Evolutionary conservation across 495 filamentous ascomycete genomes (phyloP).

Genomic region (Aspergillus saccharolyticus): DNA sequence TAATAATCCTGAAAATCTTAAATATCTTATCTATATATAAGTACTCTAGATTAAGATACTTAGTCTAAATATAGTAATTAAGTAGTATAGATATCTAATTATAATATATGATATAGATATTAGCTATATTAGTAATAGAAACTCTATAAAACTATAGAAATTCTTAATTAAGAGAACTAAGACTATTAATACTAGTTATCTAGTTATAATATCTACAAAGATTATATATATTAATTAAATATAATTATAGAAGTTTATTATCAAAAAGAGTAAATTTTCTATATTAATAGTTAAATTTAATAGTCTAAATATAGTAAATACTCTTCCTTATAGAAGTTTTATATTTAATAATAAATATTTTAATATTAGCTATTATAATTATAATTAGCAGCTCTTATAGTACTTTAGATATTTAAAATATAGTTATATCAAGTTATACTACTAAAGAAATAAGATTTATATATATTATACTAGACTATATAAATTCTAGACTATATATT

Average conservation of each 20-base stretch:
- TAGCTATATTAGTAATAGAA: background rate
- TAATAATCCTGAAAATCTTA: background rate
- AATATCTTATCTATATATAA: background rate
- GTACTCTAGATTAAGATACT: background rate
- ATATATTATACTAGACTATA: background rate
- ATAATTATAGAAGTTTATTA: background rate
- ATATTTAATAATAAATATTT: background rate
- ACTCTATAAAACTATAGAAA: conserved; percentile 1
- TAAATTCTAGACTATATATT: background rate
- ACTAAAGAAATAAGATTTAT: background rate
- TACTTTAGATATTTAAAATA: background rate
- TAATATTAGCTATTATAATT: background rate
- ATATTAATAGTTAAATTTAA: conserved; percentile 5
- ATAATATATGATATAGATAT: background rate
- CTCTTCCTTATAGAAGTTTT: background rate
- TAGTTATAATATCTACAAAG: background rate
- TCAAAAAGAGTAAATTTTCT: background rate
- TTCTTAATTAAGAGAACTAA: background rate
- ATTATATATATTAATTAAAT: background rate
- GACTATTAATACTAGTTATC: background rate
- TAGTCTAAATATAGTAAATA: background rate
- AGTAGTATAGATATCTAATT: background rate
- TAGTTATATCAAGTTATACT: background rate
- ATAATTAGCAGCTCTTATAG: background rate
- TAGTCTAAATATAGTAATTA: background rate